A percentile compares a stretch with the other conserved stretches of the same genome.
Evolutionary conservation across 2,329 filamentous ascomycete species (phyloP).

Genomic region (Pseudopithomyces chartarum): DNA sequence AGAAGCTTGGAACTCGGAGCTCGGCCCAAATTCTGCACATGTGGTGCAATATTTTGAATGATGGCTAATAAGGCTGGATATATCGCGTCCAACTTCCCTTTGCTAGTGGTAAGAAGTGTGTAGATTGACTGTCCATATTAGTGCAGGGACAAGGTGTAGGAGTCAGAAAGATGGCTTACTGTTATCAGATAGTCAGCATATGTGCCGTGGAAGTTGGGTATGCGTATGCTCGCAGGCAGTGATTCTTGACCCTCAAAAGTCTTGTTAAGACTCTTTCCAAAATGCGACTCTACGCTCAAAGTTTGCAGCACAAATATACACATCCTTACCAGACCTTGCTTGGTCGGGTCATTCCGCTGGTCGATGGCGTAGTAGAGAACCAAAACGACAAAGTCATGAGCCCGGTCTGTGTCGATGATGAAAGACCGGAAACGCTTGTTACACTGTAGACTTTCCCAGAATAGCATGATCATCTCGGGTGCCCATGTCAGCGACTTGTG

Average conservation of each 20-base stretch:
- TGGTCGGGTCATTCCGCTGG: conserved; percentile 81
- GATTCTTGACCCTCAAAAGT: conserved; percentile 87
- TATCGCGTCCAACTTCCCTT: conserved; percentile 86
- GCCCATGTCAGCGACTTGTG: conserved; percentile 83
- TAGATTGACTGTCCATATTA: conserved; percentile 74
- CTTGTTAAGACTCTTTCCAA: conserved; percentile 88
- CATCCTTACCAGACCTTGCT: conserved; percentile 93
- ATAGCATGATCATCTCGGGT: conserved; percentile 94
- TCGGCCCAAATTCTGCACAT: conserved; percentile 76
- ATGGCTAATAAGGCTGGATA: conserved; percentile 92
- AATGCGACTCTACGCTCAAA: conserved; percentile 87
- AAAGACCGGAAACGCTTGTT: conserved; percentile 97
- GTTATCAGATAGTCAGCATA: conserved; percentile 95
- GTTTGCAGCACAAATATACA: conserved; percentile 97
- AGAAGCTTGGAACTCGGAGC: conserved; percentile 80
- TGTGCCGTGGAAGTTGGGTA: conserved; percentile 82
- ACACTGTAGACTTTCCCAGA: conserved; percentile 96
- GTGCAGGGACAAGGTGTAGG: conserved; percentile 9
- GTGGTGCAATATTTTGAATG: conserved; percentile 89
- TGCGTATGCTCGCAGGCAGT: conserved; percentile 78
- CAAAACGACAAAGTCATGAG: conserved; percentile 89
- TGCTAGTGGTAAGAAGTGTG: conserved; percentile 85
- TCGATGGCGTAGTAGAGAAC: conserved; percentile 92
- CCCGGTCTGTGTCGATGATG: conserved; percentile 92
- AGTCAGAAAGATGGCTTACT: conserved; percentile 55